Percentiles rank a stretch among this genome's conserved stretches.
Conservation (phyloP, 73 alveolate genomes). For the Diophrys sp. region DNA sequence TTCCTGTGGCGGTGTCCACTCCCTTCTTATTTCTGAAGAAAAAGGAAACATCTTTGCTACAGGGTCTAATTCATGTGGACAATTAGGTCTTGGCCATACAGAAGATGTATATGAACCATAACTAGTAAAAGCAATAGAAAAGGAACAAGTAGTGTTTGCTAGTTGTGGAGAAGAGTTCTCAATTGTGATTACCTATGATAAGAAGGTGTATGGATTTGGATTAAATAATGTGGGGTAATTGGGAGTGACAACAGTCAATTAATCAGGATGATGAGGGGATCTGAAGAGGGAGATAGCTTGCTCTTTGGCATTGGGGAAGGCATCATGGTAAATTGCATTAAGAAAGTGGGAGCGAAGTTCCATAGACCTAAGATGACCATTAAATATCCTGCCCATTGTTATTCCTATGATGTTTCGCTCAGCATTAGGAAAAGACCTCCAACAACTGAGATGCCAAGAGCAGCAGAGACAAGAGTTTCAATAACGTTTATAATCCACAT, state of each 20-base stretch:
- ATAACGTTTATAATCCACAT: no score
- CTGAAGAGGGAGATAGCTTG: slow-evolving; percentile 3
- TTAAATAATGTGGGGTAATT: slow-evolving; percentile 28
- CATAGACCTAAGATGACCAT: no score
- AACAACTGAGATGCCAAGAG: no score
- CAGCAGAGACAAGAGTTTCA: no score
- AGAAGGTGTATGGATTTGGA: slow-evolving; percentile 26
- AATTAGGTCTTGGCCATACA: slow-evolving; percentile 18
- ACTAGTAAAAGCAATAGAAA: not conserved
- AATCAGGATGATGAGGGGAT: slow-evolving; percentile 10
- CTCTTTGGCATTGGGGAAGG: no score
- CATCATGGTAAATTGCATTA: no score
- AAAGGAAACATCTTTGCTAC: slow-evolving; percentile 19
- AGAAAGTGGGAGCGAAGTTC: no score
- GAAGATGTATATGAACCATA: slow-evolving; percentile 15
- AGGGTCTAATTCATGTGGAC: slow-evolving; percentile 26
- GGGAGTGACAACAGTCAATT: not conserved
- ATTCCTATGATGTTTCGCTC: no score
- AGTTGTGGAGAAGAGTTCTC: slow-evolving; percentile 39
- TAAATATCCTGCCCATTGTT: no score
- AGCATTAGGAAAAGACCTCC: no score
- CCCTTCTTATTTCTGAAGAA: slow-evolving; percentile 12
- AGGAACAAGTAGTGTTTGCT: slow-evolving; percentile 9
- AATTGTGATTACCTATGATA: slow-evolving; percentile 3
- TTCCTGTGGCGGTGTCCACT: slow-evolving; percentile 30